Conservation (phyloP, 2,329 filamentous ascomycete genomes). For the Aspergillus ochraceus region DNA sequence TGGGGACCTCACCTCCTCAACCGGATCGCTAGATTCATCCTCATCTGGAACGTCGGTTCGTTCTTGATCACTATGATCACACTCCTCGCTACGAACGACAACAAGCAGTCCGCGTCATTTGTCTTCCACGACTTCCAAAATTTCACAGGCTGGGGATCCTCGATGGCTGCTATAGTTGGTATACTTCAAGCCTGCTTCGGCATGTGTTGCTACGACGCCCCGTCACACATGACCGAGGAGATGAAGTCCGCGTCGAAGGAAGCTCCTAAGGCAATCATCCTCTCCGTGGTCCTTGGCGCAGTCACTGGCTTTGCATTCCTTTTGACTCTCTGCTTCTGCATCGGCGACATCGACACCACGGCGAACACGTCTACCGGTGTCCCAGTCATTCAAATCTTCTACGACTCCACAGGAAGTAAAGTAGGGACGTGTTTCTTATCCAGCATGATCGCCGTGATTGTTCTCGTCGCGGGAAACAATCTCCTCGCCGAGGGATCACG, state of each 20-base stretch:
- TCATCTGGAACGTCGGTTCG: slow-evolving; percentile 55
- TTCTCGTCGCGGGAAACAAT: slow-evolving; percentile 46
- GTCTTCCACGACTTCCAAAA: slow-evolving; percentile 59
- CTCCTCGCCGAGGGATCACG: slow-evolving; percentile 51
- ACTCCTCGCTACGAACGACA: slow-evolving; percentile 54
- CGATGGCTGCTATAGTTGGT: slow-evolving; percentile 55
- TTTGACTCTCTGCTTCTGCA: slow-evolving; percentile 53
- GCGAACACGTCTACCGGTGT: slow-evolving; percentile 50
- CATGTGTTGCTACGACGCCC: slow-evolving; percentile 53
- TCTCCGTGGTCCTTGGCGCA: slow-evolving; percentile 47
- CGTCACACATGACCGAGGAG: slow-evolving; percentile 57
- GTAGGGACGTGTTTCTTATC: slow-evolving; percentile 48
- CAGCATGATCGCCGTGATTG: slow-evolving; percentile 51
- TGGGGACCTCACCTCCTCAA: slow-evolving; percentile 53
- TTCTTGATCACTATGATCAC: slow-evolving; percentile 55
- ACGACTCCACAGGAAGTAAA: slow-evolving; percentile 49
- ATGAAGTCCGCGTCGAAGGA: slow-evolving; percentile 35
- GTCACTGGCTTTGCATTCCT: slow-evolving; percentile 52
- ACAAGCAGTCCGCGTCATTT: slow-evolving; percentile 56
- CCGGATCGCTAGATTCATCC: slow-evolving; percentile 50
- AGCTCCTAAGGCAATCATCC: slow-evolving; percentile 48
- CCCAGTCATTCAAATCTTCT: slow-evolving; percentile 55
- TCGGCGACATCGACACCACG: slow-evolving; percentile 50
- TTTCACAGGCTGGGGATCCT: slow-evolving; percentile 51
- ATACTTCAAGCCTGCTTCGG: slow-evolving; percentile 56